Evolutionary conservation across 371 early-diverging fungal genomes (phyloP), one percentile per base, ranked within the genome.

Genomic region (Mucor sp.): DNA sequence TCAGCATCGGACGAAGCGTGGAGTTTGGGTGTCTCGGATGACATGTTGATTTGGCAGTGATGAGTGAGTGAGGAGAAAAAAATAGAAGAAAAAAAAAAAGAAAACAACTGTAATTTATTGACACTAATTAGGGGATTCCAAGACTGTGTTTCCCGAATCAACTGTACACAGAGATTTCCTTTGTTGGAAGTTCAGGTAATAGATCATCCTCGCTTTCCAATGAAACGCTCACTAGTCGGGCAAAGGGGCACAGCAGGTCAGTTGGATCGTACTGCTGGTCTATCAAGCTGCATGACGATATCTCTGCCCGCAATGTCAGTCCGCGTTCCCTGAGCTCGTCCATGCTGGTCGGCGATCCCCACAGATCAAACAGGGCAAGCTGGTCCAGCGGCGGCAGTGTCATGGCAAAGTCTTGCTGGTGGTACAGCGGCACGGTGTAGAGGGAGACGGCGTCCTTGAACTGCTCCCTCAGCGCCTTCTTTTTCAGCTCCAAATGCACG

Each of bases 331-430:
- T 56, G 60, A 89, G 56, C 43, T 71, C 68, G 27, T 76, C 74
- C 27, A 77, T 64, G 8, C 63, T 66, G 0, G 75, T 59, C 19
- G 76, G 37, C 27, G 78, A 72, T 8, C 83, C 89, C 82, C 84
- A 86, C 6, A 86, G 55, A 67, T 89, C 88, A 25, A 89, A 67
- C 0, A 84, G 62, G 1, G 85, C 82, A 6, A 87, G 68, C 1
- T 75, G 60, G 15, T 73, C 66, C 74, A 77, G 83, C 6, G 71
- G 66, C 8, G 86, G 83, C 27, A 87, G 58, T 7, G 59, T 62
- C 21, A 72, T 57, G 41, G 66, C 74, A n/a, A 76, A 78, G n/a
- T n/a, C 37, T 33, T 58, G 58, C 12, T n/a, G n/a, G 30, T 37
- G 15, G 15, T 58, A 12, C 21, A 89, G 65, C 11, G 89, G 89